Evolutionary conservation across 768 basidiomycete species (phyloP), one percentile per base, ranked within the genome.

Genomic region (Naganishia onofrii): DNA sequence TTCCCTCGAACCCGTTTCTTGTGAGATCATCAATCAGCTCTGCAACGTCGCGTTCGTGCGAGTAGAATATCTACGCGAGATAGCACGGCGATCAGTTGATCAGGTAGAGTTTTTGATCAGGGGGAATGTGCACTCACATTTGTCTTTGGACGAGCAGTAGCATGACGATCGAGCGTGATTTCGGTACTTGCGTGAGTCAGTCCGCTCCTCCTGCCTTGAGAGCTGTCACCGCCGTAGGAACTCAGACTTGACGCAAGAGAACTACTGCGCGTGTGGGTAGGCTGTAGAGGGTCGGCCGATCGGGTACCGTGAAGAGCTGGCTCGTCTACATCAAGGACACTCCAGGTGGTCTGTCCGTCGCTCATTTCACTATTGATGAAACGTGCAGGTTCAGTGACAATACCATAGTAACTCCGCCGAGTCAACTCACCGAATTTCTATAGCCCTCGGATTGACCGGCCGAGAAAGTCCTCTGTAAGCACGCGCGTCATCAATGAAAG

Each of bases 11-110:
- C 21, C 58, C 58, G 58, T 70, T 56, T 26, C 23, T 65, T n/a
- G 69, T 64, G 12, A 70, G 32, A 29, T 70, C 69, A 28, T 58
- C 69, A n/a, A 70, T 60, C 9, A 70, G 26, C 57, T 70, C 69
- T 19, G 57, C 57, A 1, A 70, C 26, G 42, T 70, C 58, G 2
- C 13, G 29, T 32, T 60, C 60, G 26, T 58, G 34, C 32, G 69
- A 70, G 52, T 70, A 70, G 52, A 70, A 70, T 28, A 70, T 60
- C 69, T 70, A 36, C 12, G 13, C 2, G 42, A 3, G 19, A 6
- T 2, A 26, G 28, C 15, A 15, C 31, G 29, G 26, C 12, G 10
- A 3, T 34, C n/a, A 51, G 31, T 51, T 6, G 26, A 17, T 8
- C 55, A 42, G 21, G n/a, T 28, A 36, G 5, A 17, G 1, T 12